phyloP scores from a whole-genome alignment of 2,329 filamentous ascomycete species.

The Daldinia sp. region DNA sequence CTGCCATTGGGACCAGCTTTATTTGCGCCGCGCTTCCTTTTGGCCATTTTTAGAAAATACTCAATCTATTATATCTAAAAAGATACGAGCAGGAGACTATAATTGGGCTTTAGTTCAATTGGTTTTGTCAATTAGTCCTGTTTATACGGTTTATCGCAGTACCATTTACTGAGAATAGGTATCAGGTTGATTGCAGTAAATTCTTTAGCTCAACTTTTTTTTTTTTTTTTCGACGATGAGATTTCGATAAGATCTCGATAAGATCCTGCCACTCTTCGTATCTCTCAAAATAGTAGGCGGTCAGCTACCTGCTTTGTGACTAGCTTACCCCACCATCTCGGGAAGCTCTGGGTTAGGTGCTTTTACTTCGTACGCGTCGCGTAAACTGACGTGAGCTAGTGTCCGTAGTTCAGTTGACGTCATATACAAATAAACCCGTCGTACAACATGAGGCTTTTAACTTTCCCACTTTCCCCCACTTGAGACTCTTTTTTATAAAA shows the following conservation, averaged over 20 bases:
- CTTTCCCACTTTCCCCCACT: background rate
- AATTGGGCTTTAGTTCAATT: background rate
- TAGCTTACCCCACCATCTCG: constrained; percentile 3
- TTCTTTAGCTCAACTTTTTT: background rate
- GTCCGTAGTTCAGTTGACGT: background rate
- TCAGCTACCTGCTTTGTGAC: constrained; percentile 4
- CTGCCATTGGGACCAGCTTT: constrained; percentile 45
- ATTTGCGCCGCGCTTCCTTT: constrained; percentile 58
- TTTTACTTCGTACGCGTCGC: background rate
- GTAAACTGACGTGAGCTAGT: background rate
- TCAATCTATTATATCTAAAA: background rate
- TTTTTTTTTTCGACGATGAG: constrained; percentile 11
- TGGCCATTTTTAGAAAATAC: constrained; percentile 54
- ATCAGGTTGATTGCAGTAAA: background rate
- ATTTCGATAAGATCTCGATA: constrained; percentile 13
- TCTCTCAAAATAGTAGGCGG: constrained; percentile 24
- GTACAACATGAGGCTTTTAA: background rate
- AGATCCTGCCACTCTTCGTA: constrained; percentile 21
- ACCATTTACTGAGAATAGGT: background rate
- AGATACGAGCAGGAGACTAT: background rate
- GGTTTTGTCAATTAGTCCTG: background rate
- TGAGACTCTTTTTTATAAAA: background rate
- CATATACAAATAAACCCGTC: background rate
- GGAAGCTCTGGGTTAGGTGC: background rate
- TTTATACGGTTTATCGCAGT: background rate